phyloP scores from a whole-genome alignment of 78 protist genomes.

The Mastigamoeba balamuthi region DNA sequence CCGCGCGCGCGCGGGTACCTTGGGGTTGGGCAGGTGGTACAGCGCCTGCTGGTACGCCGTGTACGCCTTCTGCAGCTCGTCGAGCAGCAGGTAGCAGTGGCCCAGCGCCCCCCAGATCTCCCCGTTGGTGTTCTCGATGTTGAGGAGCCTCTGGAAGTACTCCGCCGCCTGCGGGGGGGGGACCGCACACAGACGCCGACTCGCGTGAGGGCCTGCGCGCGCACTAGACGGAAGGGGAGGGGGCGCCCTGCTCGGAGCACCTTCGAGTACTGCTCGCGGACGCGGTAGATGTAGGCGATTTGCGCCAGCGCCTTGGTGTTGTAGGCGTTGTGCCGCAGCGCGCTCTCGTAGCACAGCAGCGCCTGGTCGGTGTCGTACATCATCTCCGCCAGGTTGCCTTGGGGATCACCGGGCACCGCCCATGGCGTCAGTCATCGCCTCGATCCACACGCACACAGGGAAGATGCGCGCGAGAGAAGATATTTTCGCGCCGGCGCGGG shows the following conservation, averaged over 20 bases:
- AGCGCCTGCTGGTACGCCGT: constrained; percentile 75
- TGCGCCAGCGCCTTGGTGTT: constrained; percentile 62
- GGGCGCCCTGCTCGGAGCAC: constrained; percentile 1
- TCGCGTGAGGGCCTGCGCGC: not conserved
- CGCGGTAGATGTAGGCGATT: constrained; percentile 35
- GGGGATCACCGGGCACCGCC: too few relatives aligned
- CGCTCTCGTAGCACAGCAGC: constrained; percentile 37
- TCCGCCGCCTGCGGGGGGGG: constrained; percentile 5
- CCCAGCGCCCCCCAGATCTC: constrained; percentile 76
- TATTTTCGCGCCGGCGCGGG: too few relatives aligned
- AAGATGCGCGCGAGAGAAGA: too few relatives aligned
- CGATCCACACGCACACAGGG: too few relatives aligned
- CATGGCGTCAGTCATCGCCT: too few relatives aligned
- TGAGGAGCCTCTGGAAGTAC: constrained; percentile 29
- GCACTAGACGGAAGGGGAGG: not conserved
- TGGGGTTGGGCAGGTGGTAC: constrained; percentile 63
- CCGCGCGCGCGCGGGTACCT: constrained; percentile 8
- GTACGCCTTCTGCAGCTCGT: constrained; percentile 71
- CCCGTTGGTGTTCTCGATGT: constrained; percentile 34
- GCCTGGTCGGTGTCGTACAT: constrained; percentile 62
- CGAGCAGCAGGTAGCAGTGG: constrained; percentile 64
- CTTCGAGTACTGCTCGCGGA: constrained; percentile 46
- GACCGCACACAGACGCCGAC: not conserved
- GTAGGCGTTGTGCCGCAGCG: constrained; percentile 56
- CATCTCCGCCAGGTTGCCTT: constrained; percentile 36